phyloP scores from a whole-genome alignment of 2,329 filamentous ascomycete species.

The Talaromyces sp. region DNA sequence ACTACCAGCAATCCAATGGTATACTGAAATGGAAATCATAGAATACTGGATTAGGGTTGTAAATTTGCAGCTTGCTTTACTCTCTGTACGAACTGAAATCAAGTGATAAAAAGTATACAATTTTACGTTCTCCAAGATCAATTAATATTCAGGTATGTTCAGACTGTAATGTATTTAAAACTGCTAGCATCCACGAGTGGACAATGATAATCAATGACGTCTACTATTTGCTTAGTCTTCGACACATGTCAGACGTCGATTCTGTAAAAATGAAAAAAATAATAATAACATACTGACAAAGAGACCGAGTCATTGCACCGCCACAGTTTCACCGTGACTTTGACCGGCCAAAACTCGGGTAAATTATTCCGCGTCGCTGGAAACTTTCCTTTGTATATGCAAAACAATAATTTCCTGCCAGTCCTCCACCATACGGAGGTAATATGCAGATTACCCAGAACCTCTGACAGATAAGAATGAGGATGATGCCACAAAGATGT shows the following conservation, averaged over 20 bases:
- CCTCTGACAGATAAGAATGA: too few relatives aligned
- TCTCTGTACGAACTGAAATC: neutral
- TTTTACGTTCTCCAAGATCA: neutral
- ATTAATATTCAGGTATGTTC: neutral
- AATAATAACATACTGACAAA: neutral
- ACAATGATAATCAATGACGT: neutral
- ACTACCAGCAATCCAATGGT: too few relatives aligned
- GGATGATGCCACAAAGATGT: neutral
- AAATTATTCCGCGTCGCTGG: neutral
- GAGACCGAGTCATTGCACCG: neutral
- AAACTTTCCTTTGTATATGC: neutral
- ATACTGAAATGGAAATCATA: too few relatives aligned
- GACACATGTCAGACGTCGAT: neutral
- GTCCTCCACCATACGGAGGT: too few relatives aligned
- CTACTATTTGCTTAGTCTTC: neutral
- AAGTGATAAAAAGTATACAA: neutral
- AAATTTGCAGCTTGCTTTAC: neutral
- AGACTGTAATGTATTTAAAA: neutral
- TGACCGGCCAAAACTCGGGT: neutral
- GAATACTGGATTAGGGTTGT: neutral
- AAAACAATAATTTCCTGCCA: neutral
- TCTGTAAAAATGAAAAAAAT: neutral
- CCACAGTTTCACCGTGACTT: neutral
- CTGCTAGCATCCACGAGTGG: too few relatives aligned
- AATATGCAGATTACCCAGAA: too few relatives aligned